Base-by-base conservation (phyloP, 2,329 filamentous ascomycete species). In the Tolypocladium guangdongense region DNA sequence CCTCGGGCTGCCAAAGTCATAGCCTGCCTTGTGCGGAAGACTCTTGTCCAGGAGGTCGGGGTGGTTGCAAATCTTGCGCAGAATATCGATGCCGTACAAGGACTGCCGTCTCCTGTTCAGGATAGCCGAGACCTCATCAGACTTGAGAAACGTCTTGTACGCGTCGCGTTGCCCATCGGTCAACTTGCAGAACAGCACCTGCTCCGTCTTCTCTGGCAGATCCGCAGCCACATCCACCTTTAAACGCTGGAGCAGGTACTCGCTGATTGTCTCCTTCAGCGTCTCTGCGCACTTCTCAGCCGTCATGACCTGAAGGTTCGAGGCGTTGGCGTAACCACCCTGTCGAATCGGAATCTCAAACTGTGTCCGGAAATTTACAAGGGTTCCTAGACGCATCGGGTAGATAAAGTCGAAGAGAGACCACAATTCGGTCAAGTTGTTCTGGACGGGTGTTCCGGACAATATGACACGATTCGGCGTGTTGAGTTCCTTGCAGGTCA, bases 341-440 rank as follows among this genome's bases (percentile, higher is more conserved):
- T 91, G 82, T 55, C 86, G 86, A 66, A 99, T 99, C 0, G 93
- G 93, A 38, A 95, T 87, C 65, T 97, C 93, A 59, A 99, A 97
- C 56, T 95, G 85, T 55, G 85, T 86, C 47, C 90, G 83, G 66
- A 99, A 99, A 58, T 88, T 90, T 54, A 96, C 87, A 14, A 97
- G 76, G 0, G 89, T 96, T 0, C 93, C 95, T 7, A 99, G 74
- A 16, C 91, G 86, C 89, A 97, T 96, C 0, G 95, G 93, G 57
- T 90, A 97, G 54, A 97, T 87, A 64, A 99, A 99, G 66, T 99
- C 95, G 64, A 99, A 97, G 0, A 99, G 74, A 0, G 92, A 97
- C 92, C 93, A 99, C 0, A 99, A 75, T 66, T 99, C 95, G 0
- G 87, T 86, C 30, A 99, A 72, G 58, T 96, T 97, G 68, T 99